Evolutionary conservation across 2,329 filamentous ascomycete species (phyloP), one percentile per base, ranked within the genome.

Genomic region (Claviceps quebecensis): DNA sequence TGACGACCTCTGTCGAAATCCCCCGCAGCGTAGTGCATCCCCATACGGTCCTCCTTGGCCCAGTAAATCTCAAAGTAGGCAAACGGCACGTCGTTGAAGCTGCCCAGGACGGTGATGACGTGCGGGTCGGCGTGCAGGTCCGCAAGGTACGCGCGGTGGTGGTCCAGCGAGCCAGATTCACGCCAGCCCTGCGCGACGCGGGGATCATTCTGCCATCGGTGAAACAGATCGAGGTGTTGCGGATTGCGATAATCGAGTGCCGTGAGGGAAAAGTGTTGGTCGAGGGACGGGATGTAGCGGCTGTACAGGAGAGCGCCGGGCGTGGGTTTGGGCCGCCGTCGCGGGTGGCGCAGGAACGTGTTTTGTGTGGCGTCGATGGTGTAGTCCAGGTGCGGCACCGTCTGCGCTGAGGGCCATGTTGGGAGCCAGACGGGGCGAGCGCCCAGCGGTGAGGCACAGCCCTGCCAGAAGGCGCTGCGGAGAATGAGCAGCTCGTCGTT

Each of bases 51-150:
- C 66, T 80, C 77, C 70, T 76, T 77, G 57, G 80, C 83, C 84
- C 84, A 90, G 65, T 89, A 89, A 0, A 88, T 71, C 64, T 89
- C 85, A 59, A 84, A 87, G 62, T 88, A 88, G 0, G 83, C 79
- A 61, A 88, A 88, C 17, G 71, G 75, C 2, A 72, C 73, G n/a
- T 83, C 80, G 52, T 88, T 75, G 59, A 87, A 88, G 17, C 74
- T 73, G 1, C 79, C 85, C 51, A 88, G 72, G 41, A 88, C 70
- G 23, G 80, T 75, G 40, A 87, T 69, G 52, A 80, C 75, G 62
- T 88, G 84, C 19, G 81, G 78, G 61, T 88, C 84, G 38, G 78
- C 75, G 59, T 86, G 78, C 53, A 83, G 71, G 6, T 3, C 22
- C 22, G 11, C 7, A 4, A 50, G 49, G 36, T 50, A 50, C 54